Base-by-base conservation (phyloP, 768 basidiomycete species). In the Phylloporus rhodoxanthus region DNA sequence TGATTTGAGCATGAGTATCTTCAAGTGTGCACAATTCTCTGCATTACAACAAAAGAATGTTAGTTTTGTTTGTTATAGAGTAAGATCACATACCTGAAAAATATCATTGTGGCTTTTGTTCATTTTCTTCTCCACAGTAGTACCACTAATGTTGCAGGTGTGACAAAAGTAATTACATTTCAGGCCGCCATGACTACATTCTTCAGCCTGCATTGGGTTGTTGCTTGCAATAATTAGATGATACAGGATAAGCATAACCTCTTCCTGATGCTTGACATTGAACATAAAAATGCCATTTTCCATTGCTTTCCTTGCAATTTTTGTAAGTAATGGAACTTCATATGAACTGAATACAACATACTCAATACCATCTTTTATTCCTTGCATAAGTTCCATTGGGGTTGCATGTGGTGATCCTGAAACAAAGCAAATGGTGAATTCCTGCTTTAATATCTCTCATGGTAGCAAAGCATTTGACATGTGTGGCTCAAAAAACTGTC, bases 161-260 rank as follows among this genome's bases (percentile, higher is more conserved):
- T 54, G 56, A 30, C 70, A 72, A 26, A 69, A 59, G 36, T 57
- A 57, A n/a, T 71, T 72, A 15, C 63, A 59, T 7, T 43, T 57
- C 1, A 69, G 26, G 0, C 70, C 67, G n/a, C 52, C 58, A 15
- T 70, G 68, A 17, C 63, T 66, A 39, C 63, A 70, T 10, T 62
- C 58, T 32, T 72, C 66, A 0, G 68, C 60, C 20, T 71, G 71
- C 71, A 70, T 70, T 0, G 65, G 71, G 26, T 72, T 72, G 49
- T 72, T 64, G 5, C 63, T 57, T 0, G 55, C 39, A 3, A 62
- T 21, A 13, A 69, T 53, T 0, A 68, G 50, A 0, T 36, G 28
- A 26, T 64, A 70, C 0, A 56, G 66, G 0, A 54, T 47, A 0
- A 70, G 37, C 28, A 56, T 34, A 0, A 69, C 57, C 21, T 66